phyloP scores from a whole-genome alignment of 108 stramenopile genomes.

The Cyclotella atomus region DNA sequence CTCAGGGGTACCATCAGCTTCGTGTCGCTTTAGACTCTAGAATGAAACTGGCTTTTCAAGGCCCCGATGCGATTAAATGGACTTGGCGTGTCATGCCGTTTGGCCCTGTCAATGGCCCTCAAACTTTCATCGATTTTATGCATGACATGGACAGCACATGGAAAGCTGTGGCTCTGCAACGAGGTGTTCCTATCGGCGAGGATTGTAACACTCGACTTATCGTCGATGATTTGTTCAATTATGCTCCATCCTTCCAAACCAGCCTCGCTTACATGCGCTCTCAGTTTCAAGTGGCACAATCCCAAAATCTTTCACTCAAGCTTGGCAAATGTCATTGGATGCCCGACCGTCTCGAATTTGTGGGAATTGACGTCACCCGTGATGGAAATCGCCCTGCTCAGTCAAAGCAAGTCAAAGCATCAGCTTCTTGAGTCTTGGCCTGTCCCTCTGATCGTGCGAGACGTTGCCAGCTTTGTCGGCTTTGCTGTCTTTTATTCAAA shows the following conservation, averaged over 20 bases:
- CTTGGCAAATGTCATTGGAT: conserved; percentile 9
- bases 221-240: conserved; percentile 11
- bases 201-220: conserved; percentile 1
- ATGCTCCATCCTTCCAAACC: not conserved
- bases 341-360: conserved; percentile 11
- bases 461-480: conserved; percentile 18
- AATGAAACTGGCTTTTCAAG: conserved; percentile 10
- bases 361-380: conserved; percentile 13
- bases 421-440: conserved; percentile 1
- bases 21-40: not conserved
- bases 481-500: conserved; percentile 9
- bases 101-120: conserved; percentile 17
- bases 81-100: conserved; percentile 12
- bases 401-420: conserved; percentile 14
- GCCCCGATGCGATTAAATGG: conserved; percentile 13
- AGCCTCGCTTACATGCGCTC: not conserved
- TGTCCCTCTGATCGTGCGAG: not conserved
- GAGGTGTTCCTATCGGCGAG: not conserved
- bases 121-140: conserved; percentile 11
- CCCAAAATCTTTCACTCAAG: conserved; percentile 9
- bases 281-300: not conserved
- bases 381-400: conserved; percentile 22
- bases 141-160: conserved; percentile 9
- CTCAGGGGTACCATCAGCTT: conserved; percentile 9
- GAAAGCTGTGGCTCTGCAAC: not conserved